These are phyloP conservation scores for Daldinia childiae DNA, from an alignment of 495 filamentous ascomycete genomes.

Conservation along the genomic window DNA sequence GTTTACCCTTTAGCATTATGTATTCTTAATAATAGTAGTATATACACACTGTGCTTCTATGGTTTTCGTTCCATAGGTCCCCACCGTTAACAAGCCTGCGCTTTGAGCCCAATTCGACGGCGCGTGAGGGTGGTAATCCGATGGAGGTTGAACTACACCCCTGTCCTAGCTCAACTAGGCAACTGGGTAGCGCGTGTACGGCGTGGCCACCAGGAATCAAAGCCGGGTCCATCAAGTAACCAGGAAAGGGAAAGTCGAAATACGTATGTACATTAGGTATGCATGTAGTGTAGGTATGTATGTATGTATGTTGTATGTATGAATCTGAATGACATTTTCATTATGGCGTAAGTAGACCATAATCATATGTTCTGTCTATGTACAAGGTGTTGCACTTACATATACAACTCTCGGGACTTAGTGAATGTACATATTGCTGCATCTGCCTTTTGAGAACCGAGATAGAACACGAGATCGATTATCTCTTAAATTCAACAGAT, in stretches of 20 bases:
- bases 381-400: constrained; percentile 7
- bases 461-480: constrained; percentile 21
- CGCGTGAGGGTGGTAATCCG: constrained; percentile 39
- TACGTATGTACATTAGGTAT: not conserved
- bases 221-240: constrained; percentile 27
- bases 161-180: constrained; percentile 24
- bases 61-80: not conserved
- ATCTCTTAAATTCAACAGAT: not conserved
- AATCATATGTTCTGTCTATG: constrained; percentile 11
- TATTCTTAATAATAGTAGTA: not conserved
- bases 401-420: not conserved
- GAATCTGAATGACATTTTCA: constrained; percentile 6
- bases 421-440: not conserved
- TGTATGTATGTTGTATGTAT: not conserved
- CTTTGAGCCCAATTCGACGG: constrained; percentile 41
- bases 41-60: constrained; percentile 23
- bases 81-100: constrained; percentile 25
- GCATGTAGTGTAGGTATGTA: not conserved
- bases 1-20: not conserved
- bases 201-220: constrained; percentile 35
- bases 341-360: constrained; percentile 5
- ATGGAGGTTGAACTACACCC: constrained; percentile 26
- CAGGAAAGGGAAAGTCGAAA: constrained; percentile 35
- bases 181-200: constrained; percentile 5
- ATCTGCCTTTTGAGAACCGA: constrained; percentile 8